Evolutionary conservation across 2,329 filamentous ascomycete genomes (phyloP).

Genomic region (Fusarium odoratissimum): DNA sequence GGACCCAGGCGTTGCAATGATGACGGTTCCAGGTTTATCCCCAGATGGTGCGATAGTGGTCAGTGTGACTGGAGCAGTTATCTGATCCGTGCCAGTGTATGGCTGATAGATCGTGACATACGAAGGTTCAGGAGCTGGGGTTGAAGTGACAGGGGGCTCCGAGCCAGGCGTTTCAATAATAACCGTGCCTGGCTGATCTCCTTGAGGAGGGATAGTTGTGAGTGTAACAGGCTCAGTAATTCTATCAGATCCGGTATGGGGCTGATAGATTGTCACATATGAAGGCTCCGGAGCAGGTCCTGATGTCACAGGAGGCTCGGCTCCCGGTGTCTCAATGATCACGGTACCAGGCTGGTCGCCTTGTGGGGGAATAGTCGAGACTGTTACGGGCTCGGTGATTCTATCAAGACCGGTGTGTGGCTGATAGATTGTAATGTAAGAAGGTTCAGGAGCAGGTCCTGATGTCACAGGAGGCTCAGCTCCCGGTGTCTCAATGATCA

Average conservation of each 20-base stretch:
- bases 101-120: constrained; percentile 4
- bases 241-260: not conserved
- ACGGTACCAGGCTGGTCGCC: not conserved
- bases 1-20: constrained; percentile 13
- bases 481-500: constrained; percentile 20
- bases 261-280: constrained; percentile 3
- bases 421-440: constrained; percentile 6
- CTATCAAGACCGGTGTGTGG: not conserved
- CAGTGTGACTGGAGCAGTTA: constrained; percentile 1
- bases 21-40: constrained; percentile 6
- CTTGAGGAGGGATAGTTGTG: constrained; percentile 2
- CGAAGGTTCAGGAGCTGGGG: not conserved
- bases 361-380: no score
- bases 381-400: no score
- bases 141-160: not conserved
- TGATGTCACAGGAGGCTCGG: not conserved
- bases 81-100: not conserved
- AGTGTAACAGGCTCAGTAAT: constrained; percentile 3
- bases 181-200: constrained; percentile 11
- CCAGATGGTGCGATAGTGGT: constrained; percentile 2
- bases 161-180: constrained; percentile 17
- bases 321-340: constrained; percentile 17
- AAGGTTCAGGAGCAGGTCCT: not conserved
- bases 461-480: not conserved
- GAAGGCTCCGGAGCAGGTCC: constrained; percentile 1